Percentiles rank a stretch among this genome's conserved stretches.
Conservation (phyloP, 169 alveolate species). For the Eimeria maxima region DNA sequence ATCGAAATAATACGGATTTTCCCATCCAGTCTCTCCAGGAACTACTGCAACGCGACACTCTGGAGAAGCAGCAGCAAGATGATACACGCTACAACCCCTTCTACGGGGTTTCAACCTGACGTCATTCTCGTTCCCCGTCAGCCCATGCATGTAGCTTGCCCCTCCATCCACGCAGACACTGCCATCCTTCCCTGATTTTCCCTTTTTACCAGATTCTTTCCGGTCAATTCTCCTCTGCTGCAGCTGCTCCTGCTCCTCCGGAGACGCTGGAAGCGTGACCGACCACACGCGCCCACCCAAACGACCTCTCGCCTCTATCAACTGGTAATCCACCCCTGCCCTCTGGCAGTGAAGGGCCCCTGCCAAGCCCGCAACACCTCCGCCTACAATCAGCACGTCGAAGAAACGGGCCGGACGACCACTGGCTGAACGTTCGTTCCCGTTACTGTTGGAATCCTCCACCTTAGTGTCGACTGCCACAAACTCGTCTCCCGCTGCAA, state of each 20-base stretch:
- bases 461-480: neutral
- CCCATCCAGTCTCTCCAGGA: constrained; percentile 77
- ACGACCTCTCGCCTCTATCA: constrained; percentile 70
- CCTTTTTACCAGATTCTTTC: constrained; percentile 1
- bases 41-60: constrained; percentile 75
- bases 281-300: constrained; percentile 80
- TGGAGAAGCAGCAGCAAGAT: constrained; percentile 74
- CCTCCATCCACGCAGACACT: constrained; percentile 69
- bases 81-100: constrained; percentile 72
- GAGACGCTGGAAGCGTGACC: constrained; percentile 57
- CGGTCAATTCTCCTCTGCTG: neutral
- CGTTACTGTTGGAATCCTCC: neutral
- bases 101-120: constrained; percentile 70
- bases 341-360: constrained; percentile 75
- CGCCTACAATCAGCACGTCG: constrained; percentile 78
- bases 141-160: constrained; percentile 72
- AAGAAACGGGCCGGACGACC: constrained; percentile 41
- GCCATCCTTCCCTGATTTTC: constrained; percentile 32
- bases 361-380: constrained; percentile 77
- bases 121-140: constrained; percentile 75
- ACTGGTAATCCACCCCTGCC: constrained; percentile 72
- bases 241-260: constrained; percentile 56
- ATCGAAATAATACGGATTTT: constrained; percentile 67
- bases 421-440: neutral
- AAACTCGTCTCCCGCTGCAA: neutral